Conservation (phyloP, 2,329 filamentous ascomycete genomes). For the Cercospora sp. region DNA sequence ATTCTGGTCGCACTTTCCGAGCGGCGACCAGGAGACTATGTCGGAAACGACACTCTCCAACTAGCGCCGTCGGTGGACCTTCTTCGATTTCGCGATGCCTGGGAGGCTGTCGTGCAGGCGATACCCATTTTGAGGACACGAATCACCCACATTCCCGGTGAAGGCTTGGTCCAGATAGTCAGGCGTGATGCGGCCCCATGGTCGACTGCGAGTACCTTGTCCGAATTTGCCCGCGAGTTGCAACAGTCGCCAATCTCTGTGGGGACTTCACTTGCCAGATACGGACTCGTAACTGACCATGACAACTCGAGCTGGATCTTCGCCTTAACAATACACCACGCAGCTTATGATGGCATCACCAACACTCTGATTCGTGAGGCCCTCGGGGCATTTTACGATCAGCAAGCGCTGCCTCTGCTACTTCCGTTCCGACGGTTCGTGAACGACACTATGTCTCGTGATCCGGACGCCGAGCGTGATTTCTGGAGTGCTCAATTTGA, state of each 20-base stretch:
- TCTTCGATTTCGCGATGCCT: slow-evolving; percentile 40
- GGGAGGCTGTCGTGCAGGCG: slow-evolving; percentile 39
- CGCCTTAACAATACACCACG: slow-evolving; percentile 39
- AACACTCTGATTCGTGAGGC: slow-evolving; percentile 40
- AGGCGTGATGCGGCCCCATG: slow-evolving; percentile 30
- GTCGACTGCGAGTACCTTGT: slow-evolving; percentile 36
- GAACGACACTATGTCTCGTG: slow-evolving; percentile 34
- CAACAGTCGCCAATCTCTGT: background rate
- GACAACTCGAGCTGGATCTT: background rate
- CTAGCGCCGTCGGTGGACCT: slow-evolving; percentile 34
- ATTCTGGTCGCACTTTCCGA: slow-evolving; percentile 54
- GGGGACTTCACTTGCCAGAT: background rate
- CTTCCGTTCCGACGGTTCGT: slow-evolving; percentile 38
- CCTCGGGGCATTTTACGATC: slow-evolving; percentile 24
- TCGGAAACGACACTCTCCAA: slow-evolving; percentile 45
- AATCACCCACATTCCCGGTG: slow-evolving; percentile 11
- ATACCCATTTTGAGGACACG: slow-evolving; percentile 44
- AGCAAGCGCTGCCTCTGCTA: background rate
- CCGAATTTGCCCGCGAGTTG: slow-evolving; percentile 36
- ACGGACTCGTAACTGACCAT: background rate
- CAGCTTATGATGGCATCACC: slow-evolving; percentile 45
- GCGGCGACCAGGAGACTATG: slow-evolving; percentile 55
- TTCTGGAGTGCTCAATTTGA: slow-evolving; percentile 42
- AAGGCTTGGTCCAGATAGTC: slow-evolving; percentile 25
- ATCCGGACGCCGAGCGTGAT: slow-evolving; percentile 29